These are phyloP conservation scores for Nicotiana otophora DNA, from an alignment of 257 asterid species.

Conservation along the genomic window DNA sequence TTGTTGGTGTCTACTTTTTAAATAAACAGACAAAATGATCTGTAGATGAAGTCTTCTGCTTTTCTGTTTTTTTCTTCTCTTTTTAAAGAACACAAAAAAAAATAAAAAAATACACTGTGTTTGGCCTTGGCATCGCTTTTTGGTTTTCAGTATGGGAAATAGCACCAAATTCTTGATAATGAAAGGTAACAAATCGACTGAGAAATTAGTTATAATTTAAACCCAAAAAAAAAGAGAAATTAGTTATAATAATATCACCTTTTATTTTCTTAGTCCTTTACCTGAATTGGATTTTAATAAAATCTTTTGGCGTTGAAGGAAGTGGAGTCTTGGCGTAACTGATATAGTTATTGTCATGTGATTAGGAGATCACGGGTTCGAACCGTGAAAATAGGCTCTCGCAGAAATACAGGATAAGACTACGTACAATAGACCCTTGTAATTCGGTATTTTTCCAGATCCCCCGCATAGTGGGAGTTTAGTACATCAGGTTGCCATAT, in stretches of 20 bases:
- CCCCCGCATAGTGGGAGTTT: too few species aligned
- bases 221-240: neutral
- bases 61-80: neutral
- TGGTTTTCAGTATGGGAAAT: neutral
- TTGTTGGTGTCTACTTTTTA: neutral
- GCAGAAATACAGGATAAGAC: fast-evolving
- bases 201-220: neutral
- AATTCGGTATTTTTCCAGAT: fast-evolving
- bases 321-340: too few species aligned
- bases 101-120: neutral
- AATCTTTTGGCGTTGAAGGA: too few species aligned
- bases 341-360: fast-evolving
- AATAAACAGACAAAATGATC: neutral
- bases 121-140: neutral
- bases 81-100: neutral
- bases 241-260: too few species aligned
- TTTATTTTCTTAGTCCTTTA: neutral
- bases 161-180: neutral
- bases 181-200: neutral
- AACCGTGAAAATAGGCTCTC: fast-evolving
- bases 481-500: too few species aligned
- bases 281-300: too few species aligned
- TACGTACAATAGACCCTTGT: too few species aligned
- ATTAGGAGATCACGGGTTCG: too few species aligned
- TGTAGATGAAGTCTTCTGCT: neutral